Percentiles rank a stretch among this genome's conserved stretches.
Evolutionary conservation across 1,284 basidiomycete genomes (phyloP).

Genomic region (Moesziomyces globuligerus): DNA sequence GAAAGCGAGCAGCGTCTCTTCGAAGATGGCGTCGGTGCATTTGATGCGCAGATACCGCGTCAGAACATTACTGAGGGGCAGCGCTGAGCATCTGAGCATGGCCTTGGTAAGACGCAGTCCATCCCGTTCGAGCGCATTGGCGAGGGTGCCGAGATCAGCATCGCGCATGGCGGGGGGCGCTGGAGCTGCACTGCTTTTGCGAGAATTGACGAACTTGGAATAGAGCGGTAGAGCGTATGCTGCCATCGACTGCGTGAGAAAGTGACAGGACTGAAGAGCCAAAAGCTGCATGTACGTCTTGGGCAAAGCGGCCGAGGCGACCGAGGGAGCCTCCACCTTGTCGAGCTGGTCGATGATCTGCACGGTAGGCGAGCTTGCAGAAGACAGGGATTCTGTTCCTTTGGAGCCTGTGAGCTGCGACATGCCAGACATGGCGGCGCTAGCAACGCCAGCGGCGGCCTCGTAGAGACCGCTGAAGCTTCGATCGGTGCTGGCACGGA

Average conservation of each 20-base stretch:
- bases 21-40: conserved; percentile 85
- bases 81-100: conserved; percentile 88
- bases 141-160: conserved; percentile 55
- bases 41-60: conserved; percentile 90
- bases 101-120: conserved; percentile 75
- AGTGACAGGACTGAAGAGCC: conserved; percentile 85
- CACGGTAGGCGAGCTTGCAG: conserved; percentile 52
- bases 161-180: conserved; percentile 72
- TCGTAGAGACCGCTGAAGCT: conserved; percentile 58
- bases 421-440: conserved; percentile 53
- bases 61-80: conserved; percentile 85
- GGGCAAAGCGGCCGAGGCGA: conserved; percentile 75
- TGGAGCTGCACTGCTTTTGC: conserved; percentile 24
- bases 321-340: conserved; percentile 86
- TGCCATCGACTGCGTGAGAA: conserved; percentile 87
- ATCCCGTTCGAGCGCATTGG: conserved; percentile 15
- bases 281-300: conserved; percentile 87
- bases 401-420: conserved; percentile 28
- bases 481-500: conserved; percentile 39
- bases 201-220: conserved; percentile 70
- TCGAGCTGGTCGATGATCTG: conserved; percentile 66
- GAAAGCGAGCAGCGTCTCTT: conserved; percentile 81
- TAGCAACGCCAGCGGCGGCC: conserved; percentile 59
- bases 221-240: conserved; percentile 78
- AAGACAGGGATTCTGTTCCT: conserved; percentile 42